phyloP scores from a whole-genome alignment of 129 eudicot species.

The Apium graveolens region DNA sequence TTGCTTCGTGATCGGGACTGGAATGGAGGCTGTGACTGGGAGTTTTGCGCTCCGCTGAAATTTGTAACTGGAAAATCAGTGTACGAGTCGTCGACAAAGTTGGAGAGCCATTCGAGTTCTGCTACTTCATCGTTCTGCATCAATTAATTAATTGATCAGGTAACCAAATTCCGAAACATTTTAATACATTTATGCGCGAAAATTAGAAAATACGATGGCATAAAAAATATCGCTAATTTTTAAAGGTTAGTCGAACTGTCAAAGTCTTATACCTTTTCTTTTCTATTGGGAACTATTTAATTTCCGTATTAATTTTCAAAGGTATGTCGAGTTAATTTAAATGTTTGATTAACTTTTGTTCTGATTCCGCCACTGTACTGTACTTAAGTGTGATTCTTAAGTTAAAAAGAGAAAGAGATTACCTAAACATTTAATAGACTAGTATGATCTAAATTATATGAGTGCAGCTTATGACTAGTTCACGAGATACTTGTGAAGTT shows the following conservation, averaged over 20 bases:
- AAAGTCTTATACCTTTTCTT: neutral
- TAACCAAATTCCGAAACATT: neutral
- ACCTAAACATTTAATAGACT: neutral
- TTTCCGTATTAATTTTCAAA: too few species aligned
- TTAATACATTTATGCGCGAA: too few species aligned
- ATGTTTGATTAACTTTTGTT: too few species aligned
- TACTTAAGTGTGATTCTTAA: neutral
- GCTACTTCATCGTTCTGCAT: slow-evolving; percentile 59
- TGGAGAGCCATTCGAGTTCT: slow-evolving; percentile 76
- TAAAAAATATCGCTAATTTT: neutral
- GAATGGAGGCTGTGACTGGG: slow-evolving; percentile 23
- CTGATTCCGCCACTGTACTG: too few species aligned
- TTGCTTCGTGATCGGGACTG: slow-evolving; percentile 43
- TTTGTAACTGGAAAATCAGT: slow-evolving; percentile 40
- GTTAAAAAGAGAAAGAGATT: neutral
- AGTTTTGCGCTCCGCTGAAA: slow-evolving; percentile 25
- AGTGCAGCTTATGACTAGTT: too few species aligned
- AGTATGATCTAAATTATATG: too few species aligned
- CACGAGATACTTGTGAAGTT: too few species aligned
- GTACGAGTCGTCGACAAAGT: slow-evolving; percentile 63
- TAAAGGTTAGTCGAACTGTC: neutral
- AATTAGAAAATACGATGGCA: too few species aligned
- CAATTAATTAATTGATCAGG: neutral
- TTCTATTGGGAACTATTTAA: too few species aligned
- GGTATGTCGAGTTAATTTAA: too few species aligned